phyloP scores from a whole-genome alignment of 2,329 filamentous ascomycete genomes.

The Thelonectria blattea region DNA sequence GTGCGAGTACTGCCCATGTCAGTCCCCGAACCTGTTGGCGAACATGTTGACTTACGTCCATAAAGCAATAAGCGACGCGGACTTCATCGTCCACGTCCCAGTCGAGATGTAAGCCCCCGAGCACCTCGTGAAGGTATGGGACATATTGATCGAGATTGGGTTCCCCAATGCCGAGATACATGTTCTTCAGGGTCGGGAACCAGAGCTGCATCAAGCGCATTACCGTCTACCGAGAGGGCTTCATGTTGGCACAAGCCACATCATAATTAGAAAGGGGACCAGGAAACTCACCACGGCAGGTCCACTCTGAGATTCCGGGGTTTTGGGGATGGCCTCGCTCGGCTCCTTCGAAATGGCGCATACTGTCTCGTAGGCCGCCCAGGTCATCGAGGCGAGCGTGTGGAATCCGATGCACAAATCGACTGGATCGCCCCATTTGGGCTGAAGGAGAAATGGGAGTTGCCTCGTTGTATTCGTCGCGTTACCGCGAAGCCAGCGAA shows the following conservation, averaged over 20 bases:
- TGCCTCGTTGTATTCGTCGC: neutral
- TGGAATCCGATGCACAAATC: conserved; percentile 2
- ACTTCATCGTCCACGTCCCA: neutral
- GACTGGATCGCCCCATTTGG: neutral
- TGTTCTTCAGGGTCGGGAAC: neutral
- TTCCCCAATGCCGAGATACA: too few species aligned
- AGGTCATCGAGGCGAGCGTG: neutral
- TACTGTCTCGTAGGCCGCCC: neutral
- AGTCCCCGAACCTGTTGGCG: neutral
- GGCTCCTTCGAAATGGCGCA: neutral
- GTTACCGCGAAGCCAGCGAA: too few species aligned
- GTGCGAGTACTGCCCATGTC: neutral
- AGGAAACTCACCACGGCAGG: neutral
- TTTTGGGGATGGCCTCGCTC: neutral
- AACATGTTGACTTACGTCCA: neutral
- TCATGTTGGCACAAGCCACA: neutral
- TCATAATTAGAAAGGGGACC: neutral
- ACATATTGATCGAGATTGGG: too few species aligned
- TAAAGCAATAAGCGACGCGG: neutral
- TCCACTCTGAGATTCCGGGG: neutral
- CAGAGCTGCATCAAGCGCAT: neutral
- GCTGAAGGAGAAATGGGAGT: neutral
- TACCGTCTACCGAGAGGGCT: neutral
- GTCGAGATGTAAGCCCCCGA: too few species aligned
- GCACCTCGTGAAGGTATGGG: too few species aligned